A percentile compares a stretch with the other conserved stretches of the same genome.
Conservation (phyloP, 1,284 basidiomycete genomes). For the Moesziomyces globuligerus region DNA sequence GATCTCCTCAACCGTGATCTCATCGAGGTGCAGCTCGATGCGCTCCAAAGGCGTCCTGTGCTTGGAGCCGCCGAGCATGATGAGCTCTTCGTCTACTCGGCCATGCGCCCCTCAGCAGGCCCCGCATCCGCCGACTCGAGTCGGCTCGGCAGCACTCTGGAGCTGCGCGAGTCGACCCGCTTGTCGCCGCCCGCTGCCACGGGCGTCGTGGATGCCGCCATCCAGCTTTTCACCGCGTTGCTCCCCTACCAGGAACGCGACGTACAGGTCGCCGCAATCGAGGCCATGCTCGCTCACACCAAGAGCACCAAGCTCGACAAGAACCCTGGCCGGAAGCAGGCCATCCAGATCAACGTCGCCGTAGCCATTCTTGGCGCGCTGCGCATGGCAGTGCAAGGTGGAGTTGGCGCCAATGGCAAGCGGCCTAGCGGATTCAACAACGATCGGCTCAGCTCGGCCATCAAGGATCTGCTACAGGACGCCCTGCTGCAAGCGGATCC, state of each 20-base stretch:
- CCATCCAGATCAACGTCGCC: conserved; percentile 83
- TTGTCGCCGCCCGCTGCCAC: conserved; percentile 82
- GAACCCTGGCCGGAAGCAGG: conserved; percentile 87
- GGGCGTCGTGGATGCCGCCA: conserved; percentile 86
- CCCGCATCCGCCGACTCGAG: conserved; percentile 1
- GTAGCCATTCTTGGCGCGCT: conserved; percentile 83
- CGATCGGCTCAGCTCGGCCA: conserved; percentile 77
- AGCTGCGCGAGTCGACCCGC: conserved; percentile 71
- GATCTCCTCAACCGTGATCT: conserved; percentile 80
- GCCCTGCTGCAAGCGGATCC: conserved; percentile 83
- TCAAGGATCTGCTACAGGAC: conserved; percentile 84
- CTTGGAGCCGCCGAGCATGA: conserved; percentile 88
- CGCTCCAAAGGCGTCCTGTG: conserved; percentile 80
- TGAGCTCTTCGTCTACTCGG: conserved; percentile 77
- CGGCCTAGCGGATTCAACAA: conserved; percentile 62
- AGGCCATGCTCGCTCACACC: conserved; percentile 74
- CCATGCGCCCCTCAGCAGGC: not conserved
- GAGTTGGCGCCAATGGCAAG: conserved; percentile 40
- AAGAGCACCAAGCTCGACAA: conserved; percentile 84
- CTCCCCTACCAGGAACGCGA: conserved; percentile 81
- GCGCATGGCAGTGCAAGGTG: conserved; percentile 66
- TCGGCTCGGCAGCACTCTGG: conserved; percentile 17
- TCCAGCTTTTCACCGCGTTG: conserved; percentile 81
- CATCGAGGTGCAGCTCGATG: conserved; percentile 80
- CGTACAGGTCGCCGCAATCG: conserved; percentile 76